Base-by-base conservation (phyloP, 208 protist genomes). In the Acanthamoeba lugdunensis region DNA sequence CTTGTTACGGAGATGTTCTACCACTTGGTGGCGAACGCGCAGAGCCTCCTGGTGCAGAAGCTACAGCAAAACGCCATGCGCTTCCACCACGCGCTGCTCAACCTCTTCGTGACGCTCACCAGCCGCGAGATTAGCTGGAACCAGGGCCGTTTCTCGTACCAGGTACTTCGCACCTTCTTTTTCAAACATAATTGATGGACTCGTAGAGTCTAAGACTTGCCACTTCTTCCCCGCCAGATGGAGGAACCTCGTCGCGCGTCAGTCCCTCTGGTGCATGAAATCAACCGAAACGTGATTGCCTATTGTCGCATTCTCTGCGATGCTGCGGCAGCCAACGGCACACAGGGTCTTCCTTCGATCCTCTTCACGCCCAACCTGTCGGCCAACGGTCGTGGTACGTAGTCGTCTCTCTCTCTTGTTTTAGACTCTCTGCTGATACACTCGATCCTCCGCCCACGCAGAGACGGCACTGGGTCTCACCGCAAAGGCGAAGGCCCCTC, bases 51-150 rank as follows among this genome's bases (percentile, higher is more conserved):
- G 13, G 50, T 84, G 37, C 71, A 85, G 45, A 79, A 93, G 58
- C 90, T 93, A n/a, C 90, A 93, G 28, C 28, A 93, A 16, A 93
- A 82, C 30, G 90, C 90, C 11, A 84, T 65, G 37, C 37, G 71
- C n/a, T 93, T 93, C 71, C 90, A 93, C 90, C 90, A 85, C 25
- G 54, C 58, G n/a, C 90, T 93, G 28, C 48, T 93, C 33, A 93
- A 93, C 48, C 73, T 93, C 21, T 48, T 93, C 21, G 63, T 85
- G 18, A 67, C 30, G 14, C 28, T 85, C 48, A 48, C 48, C 90
- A 93, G 37, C 33, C 37, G 90, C 25, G 71, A 93, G 90, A 82
- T 85, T n/a, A 69, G 30, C 71, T 8, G 61, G 25, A 52, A 23
- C 5, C 28, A 63, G n/a, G 65, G 48, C 45, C 18, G 48, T 28